Conservation (phyloP, 148 eudicot genomes). For the Rhododendron mucronatum region DNA sequence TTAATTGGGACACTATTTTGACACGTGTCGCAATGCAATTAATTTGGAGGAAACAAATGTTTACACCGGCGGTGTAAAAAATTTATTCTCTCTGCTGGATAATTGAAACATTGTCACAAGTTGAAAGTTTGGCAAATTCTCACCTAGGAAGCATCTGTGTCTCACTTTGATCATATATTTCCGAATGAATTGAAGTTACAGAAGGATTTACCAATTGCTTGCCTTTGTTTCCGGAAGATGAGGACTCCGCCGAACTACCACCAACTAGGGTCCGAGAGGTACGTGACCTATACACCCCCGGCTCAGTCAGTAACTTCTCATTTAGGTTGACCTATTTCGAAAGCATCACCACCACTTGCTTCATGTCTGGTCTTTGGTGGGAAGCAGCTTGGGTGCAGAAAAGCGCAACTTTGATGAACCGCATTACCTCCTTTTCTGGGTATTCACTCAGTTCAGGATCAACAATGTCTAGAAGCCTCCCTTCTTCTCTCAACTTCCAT, state of each 20-base stretch:
- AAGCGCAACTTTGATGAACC: conserved; percentile 49
- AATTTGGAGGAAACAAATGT: no score
- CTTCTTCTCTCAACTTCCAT: conserved; percentile 46
- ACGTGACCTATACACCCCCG: conserved; percentile 31
- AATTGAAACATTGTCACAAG: not conserved
- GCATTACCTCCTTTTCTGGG: conserved; percentile 35
- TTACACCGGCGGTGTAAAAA: no score
- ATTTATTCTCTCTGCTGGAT: no score
- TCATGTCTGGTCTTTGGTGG: conserved; percentile 52
- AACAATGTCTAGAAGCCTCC: conserved; percentile 42
- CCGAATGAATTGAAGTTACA: conserved; percentile 9
- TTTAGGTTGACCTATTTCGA: conserved; percentile 38
- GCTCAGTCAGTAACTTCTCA: conserved; percentile 34
- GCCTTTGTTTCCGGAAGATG: conserved; percentile 8
- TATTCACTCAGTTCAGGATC: conserved; percentile 46
- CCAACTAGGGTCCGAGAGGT: not conserved
- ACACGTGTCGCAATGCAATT: no score
- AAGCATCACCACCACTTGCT: conserved; percentile 59
- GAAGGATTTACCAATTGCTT: conserved; percentile 13
- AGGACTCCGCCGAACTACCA: conserved; percentile 15
- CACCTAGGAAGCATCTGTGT: conserved; percentile 38
- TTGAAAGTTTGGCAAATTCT: not conserved
- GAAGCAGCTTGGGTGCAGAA: conserved; percentile 56
- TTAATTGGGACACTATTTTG: no score
- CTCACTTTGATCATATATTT: conserved; percentile 10